These are phyloP conservation scores for Rhynchosporium graminicola DNA, from an alignment of 2,329 filamentous ascomycete species.

Conservation along the genomic window DNA sequence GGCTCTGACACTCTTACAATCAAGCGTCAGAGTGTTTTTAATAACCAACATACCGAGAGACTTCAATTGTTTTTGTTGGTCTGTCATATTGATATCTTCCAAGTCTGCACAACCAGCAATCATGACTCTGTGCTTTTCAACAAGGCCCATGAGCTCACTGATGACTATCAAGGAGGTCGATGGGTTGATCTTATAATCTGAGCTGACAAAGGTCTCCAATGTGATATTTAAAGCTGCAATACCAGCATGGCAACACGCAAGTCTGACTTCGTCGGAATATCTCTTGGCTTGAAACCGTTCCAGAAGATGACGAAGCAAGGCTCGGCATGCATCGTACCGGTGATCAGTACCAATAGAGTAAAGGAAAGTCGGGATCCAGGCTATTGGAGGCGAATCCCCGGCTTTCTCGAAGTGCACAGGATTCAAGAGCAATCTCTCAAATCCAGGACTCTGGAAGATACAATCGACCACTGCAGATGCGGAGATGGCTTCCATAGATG, in stretches of 20 bases:
- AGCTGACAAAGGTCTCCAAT: constrained; percentile 56
- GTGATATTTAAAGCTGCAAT: constrained; percentile 60
- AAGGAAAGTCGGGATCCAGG: constrained; percentile 79
- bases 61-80: constrained; percentile 49
- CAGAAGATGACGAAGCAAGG: constrained; percentile 75
- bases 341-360: constrained; percentile 74
- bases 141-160: constrained; percentile 65
- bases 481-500: constrained; percentile 78
- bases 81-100: constrained; percentile 43
- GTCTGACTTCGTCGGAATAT: constrained; percentile 58
- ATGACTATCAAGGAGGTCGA: constrained; percentile 62
- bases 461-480: constrained; percentile 81
- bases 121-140: constrained; percentile 62
- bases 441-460: constrained; percentile 71
- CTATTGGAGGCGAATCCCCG: constrained; percentile 62
- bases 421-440: constrained; percentile 61
- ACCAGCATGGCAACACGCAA: constrained; percentile 64
- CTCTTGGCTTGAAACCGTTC: constrained; percentile 58
- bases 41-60: constrained; percentile 64
- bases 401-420: constrained; percentile 55
- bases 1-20: constrained; percentile 68
- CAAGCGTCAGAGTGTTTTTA: constrained; percentile 65
- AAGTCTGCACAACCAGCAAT: constrained; percentile 57
- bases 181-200: constrained; percentile 49
- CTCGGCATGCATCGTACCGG: constrained; percentile 76